A percentile compares a stretch with the other conserved stretches of the same genome.
Evolutionary conservation across 2,329 filamentous ascomycete species (phyloP).

Genomic region (Herpotrichia juniperi): DNA sequence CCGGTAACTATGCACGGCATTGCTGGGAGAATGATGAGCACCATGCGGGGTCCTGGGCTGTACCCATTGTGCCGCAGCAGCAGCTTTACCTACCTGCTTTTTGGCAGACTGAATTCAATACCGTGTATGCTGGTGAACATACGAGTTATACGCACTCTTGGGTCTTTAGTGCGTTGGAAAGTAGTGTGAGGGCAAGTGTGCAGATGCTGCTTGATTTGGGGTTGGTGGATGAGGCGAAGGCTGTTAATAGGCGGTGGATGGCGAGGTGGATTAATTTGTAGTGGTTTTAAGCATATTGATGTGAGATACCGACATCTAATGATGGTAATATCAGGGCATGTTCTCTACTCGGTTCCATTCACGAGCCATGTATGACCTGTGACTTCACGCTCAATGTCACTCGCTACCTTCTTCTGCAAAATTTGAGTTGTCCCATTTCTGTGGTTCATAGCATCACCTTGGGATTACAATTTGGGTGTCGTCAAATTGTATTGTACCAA

Average conservation of each 20-base stretch:
- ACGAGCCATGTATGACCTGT: too few species aligned
- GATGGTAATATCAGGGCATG: too few species aligned
- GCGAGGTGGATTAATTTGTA: constrained; percentile 64
- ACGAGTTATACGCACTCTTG: constrained; percentile 72
- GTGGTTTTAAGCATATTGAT: background rate
- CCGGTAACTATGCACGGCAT: constrained; percentile 65
- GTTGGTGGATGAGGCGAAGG: constrained; percentile 70
- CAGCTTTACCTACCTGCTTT: constrained; percentile 71
- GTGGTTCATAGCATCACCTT: too few species aligned
- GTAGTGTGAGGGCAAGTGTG: constrained; percentile 65
- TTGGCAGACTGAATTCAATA: constrained; percentile 69
- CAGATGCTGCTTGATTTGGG: constrained; percentile 67
- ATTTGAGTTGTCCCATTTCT: too few species aligned
- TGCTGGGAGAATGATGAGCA: constrained; percentile 68
- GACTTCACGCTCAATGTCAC: background rate
- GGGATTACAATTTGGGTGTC: too few species aligned
- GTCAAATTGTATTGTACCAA: too few species aligned
- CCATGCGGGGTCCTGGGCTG: constrained; percentile 65
- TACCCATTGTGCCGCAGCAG: constrained; percentile 66
- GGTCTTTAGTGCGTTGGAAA: constrained; percentile 69
- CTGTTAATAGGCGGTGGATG: constrained; percentile 68
- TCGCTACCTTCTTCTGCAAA: too few species aligned
- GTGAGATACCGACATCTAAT: background rate
- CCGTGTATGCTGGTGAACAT: constrained; percentile 68
- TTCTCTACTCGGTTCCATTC: too few species aligned